Evolutionary conservation across 495 filamentous ascomycete genomes (phyloP), one percentile per base, ranked within the genome.

Genomic region (Lasiosphaeria miniovina): DNA sequence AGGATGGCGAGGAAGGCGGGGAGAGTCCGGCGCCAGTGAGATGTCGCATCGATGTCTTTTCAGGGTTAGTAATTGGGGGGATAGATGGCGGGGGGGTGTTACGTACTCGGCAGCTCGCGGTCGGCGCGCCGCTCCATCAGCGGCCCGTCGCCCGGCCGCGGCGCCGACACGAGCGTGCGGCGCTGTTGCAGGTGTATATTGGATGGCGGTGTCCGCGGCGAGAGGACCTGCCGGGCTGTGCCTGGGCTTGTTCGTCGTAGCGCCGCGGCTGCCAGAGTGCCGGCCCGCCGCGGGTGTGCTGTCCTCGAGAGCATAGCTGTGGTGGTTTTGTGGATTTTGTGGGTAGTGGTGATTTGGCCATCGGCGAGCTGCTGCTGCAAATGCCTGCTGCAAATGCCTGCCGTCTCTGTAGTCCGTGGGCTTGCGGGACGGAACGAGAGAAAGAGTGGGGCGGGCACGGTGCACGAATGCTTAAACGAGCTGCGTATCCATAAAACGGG

Each of bases 51-150:
- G 52, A 72, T 59, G 52, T 66, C 68, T 76, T 55, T 31, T 36
- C 14, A 14, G 38, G 40, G 32, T 15, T 35, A 14, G 51, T 15
- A 52, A 49, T 46, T 50, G 36, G 54, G 48, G 36, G 48, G 15
- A 24, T 12, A 14, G 35, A 24, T 35, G 46, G 40, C 31, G n/a
- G 36, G 8, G 6, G 35, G 49, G 43, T 34, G 32, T 1, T 41
- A 69, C 76, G 32, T 55, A 85, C 82, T 72, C 52, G 91, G 91
- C 6, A 96, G 83, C 59, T 88, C 90, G 58, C 92, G 86, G 73
- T 96, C 91, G 60, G 88, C 73, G 58, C 91, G 85, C 61, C 92
- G 86, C 65, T 87, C 85, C 80, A 93, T 84, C 61, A 96, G 76
- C 51, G 90, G 90, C 6, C 90, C 90, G 60, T 80, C 77, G 61